Base-by-base conservation (phyloP, 768 basidiomycete genomes). In the Tricholomella constricta region DNA sequence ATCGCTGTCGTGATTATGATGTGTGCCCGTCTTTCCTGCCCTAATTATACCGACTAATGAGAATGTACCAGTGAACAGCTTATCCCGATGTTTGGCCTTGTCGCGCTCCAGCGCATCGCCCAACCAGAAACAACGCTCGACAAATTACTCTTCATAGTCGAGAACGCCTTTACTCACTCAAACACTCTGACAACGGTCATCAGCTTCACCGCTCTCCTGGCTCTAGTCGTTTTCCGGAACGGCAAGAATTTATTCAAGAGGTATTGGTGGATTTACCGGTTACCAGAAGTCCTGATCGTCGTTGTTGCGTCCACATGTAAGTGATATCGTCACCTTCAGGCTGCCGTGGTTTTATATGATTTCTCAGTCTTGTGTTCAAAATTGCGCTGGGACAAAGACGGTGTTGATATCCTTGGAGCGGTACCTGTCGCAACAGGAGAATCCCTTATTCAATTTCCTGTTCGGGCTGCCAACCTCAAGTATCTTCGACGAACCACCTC, bases 231-330 rank as follows among this genome's bases (percentile, higher is more conserved):
- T 6, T 65, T 88, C 4, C 75, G 90, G 37, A 64, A 74, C 42
- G 63, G 85, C 62, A 89, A 89, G 62, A 71, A 73, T 23, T 69
- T 65, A 2, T 88, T 84, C 71, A 80, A 77, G 60, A 80, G 74
- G 52, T 82, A 77, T 44, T 84, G 79, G 81, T 86, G 75, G 75
- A 83, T 96, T 41, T 86, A 87, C 60, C 87, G 86, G 14, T 61
- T 98, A 7, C 96, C 95, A 0, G 95, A 98, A 69, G 94, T 99
- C 12, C 77, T 99, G 29, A 65, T 98, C 6, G 86, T 93, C 20
- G 95, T 98, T 2, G 81, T 92, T 2, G 68, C 82, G 2, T 89
- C 92, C 0, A 98, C 94, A 2, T 60, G 94, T 96, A 65, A 61
- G 85, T 72, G 34, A 17, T 48, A n/a, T 8, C 19, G 29, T 22